These are phyloP conservation scores for Crithidia sp. DNA, from an alignment of 208 protist genomes.

Conservation along the genomic window DNA sequence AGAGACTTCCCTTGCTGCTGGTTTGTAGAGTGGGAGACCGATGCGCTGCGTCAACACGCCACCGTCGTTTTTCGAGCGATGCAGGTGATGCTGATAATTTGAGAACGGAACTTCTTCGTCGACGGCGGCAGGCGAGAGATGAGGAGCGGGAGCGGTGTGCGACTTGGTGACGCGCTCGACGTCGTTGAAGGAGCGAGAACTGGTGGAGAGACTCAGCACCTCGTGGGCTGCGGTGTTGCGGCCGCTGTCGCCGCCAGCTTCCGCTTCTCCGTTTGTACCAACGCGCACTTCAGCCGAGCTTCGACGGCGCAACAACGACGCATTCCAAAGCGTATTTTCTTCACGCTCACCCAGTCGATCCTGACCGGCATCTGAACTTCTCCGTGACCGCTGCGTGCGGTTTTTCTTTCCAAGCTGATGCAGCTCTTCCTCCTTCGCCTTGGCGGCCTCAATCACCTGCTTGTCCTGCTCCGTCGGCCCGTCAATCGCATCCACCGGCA, in stretches of 20 bases:
- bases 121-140: not conserved
- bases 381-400: no score
- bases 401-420: no score
- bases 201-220: not conserved
- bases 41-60: slow-evolving; percentile 2
- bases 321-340: no score
- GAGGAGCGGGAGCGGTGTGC: not conserved
- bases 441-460: slow-evolving; percentile 33
- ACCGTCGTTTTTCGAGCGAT: slow-evolving; percentile 2
- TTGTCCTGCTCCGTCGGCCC: slow-evolving; percentile 44
- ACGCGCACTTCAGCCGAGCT: not conserved
- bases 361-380: no score
- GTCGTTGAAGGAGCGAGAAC: not conserved
- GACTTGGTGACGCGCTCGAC: not conserved
- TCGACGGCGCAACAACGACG: no score
- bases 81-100: not conserved
- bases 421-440: slow-evolving; percentile 41
- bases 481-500: slow-evolving; percentile 42
- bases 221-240: not conserved
- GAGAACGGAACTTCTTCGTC: not conserved
- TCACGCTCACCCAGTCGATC: no score
- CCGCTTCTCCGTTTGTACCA: no score
- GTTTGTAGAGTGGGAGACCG: slow-evolving; percentile 15
- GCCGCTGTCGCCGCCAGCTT: not conserved
- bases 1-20: not conserved